Evolutionary conservation across 495 filamentous ascomycete genomes (phyloP), one percentile per base, ranked within the genome.

Genomic region (Amniculicola lignicola): DNA sequence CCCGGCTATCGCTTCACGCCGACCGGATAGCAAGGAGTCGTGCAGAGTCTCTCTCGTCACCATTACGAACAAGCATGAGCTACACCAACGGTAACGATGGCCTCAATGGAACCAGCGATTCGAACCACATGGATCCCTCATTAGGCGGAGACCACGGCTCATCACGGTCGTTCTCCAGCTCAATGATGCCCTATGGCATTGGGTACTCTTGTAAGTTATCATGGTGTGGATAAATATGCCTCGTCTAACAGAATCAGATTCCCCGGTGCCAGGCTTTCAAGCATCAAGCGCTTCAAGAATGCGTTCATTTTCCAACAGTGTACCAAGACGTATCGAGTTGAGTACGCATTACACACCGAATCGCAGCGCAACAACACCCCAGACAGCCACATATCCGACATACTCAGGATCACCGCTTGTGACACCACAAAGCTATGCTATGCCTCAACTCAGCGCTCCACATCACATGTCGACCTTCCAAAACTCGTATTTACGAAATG

Each of bases 131-230:
- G 24, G 51, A 56, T 21, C 31, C 27, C 14, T 45, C 57, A 31
- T 49, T 50, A 3, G 33, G 56, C 21, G 55, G 57, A 22, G 62
- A 65, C 11, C 50, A 54, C 1, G 48, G 51, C 6, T 27, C 62
- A 36, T 58, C 53, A 51, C 49, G 47, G 18, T 49, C 54, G 2
- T 54, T 36, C 43, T 61, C 57, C 21, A 58, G 38, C 44, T 66
- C 56, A 1, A 44, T 63, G 54, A 51, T 65, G 29, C 65, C 66
- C 11, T 68, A 72, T 53, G 70, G 70, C 3, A 54, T 73, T 49
- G 70, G 70, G 14, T 69, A 71, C 36, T 66, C 67, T 18, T 73
- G 70, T 72, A 65, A 56, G 68, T 51, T 11, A 21, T 31, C 25
- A 9, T 23, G 10, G 10, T 31, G 9, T 16, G 31, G 2, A 38